These are phyloP conservation scores for Yarrowia hollandica DNA, from an alignment of 805 yeast genomes.

Conservation along the genomic window DNA sequence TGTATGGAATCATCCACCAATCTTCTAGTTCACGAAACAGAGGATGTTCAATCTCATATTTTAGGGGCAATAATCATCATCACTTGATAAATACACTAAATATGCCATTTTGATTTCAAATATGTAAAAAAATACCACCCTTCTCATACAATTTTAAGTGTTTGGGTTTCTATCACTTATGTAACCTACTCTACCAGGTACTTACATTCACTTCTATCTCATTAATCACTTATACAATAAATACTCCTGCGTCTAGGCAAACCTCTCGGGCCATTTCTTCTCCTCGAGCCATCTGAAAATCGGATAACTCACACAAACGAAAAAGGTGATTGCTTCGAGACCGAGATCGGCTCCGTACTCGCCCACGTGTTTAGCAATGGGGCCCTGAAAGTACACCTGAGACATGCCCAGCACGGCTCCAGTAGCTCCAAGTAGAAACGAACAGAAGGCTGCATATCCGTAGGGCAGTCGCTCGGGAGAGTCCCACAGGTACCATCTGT, in stretches of 20 bases:
- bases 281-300: constrained; percentile 64
- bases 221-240: neutral
- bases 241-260: neutral
- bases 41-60: too few species aligned
- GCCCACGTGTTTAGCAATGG: constrained; percentile 65
- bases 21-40: too few species aligned
- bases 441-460: constrained; percentile 68
- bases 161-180: too few species aligned
- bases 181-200: too few species aligned
- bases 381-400: constrained; percentile 81
- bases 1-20: too few species aligned
- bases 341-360: constrained; percentile 77
- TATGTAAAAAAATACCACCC: too few species aligned
- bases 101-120: too few species aligned
- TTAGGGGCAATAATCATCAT: too few species aligned
- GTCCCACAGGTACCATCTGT: constrained; percentile 71
- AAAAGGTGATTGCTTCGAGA: constrained; percentile 70
- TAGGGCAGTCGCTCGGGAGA: constrained; percentile 57
- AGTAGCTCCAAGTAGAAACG: constrained; percentile 69
- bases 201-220: too few species aligned
- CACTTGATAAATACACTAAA: too few species aligned
- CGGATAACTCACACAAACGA: constrained; percentile 54
- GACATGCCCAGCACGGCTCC: constrained; percentile 89
- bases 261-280: constrained; percentile 39
- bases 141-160: too few species aligned